Conservation (phyloP, 148 eudicot genomes). For the Camellia granthamiana region DNA sequence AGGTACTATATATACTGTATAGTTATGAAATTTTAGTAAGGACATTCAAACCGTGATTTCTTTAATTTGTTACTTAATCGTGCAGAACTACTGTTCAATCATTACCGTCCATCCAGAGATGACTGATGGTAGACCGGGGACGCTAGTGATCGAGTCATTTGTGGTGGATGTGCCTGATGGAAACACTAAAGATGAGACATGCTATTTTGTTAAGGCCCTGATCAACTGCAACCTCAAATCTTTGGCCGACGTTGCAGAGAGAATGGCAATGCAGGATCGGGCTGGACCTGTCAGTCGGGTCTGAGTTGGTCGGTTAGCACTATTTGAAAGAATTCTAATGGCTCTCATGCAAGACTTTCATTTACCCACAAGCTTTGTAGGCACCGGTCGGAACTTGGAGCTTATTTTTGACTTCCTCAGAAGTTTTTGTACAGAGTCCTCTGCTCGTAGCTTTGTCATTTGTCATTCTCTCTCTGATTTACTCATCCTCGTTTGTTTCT, state of each 20-base stretch:
- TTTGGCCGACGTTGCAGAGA: slow-evolving; percentile 71
- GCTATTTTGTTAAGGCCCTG: slow-evolving; percentile 65
- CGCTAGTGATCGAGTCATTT: slow-evolving; percentile 69
- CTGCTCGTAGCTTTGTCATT: too few relatives aligned
- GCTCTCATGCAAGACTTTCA: too few relatives aligned
- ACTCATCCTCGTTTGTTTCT: too few relatives aligned
- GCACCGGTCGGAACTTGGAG: too few relatives aligned
- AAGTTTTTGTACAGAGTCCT: too few relatives aligned
- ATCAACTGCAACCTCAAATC: slow-evolving; percentile 82
- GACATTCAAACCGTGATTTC: not conserved
- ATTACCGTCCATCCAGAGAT: slow-evolving; percentile 67
- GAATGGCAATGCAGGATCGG: slow-evolving; percentile 41
- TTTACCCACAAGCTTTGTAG: not conserved
- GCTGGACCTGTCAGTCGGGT: not conserved
- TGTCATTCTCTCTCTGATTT: too few relatives aligned
- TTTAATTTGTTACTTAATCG: not conserved
- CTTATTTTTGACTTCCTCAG: too few relatives aligned
- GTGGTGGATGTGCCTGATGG: slow-evolving; percentile 74
- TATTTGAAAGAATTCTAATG: not conserved
- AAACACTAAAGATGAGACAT: slow-evolving; percentile 71
- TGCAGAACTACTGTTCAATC: slow-evolving; percentile 82
- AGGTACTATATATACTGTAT: too few relatives aligned
- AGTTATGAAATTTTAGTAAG: too few relatives aligned
- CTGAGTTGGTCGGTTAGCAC: not conserved
- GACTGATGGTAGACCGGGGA: slow-evolving; percentile 63